Conservation (phyloP, 75 land plant genomes). For the Cupressus sempervirens region DNA sequence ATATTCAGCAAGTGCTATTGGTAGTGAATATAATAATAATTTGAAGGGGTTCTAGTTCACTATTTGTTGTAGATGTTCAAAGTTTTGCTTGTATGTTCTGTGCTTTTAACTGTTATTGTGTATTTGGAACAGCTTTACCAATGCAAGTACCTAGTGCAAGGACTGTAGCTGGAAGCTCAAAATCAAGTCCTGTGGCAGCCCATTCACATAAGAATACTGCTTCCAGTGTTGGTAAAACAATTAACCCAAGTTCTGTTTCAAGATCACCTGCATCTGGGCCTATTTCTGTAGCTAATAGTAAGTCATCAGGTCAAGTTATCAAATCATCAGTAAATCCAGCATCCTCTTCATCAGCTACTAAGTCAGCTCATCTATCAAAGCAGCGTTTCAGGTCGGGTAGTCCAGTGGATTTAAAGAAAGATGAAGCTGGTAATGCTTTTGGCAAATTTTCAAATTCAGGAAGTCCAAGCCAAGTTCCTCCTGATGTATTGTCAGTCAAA, state of each 20-base stretch:
- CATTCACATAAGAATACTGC: constrained; percentile 19
- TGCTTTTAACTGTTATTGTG: constrained; percentile 6
- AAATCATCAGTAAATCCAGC: constrained; percentile 2
- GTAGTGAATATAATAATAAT: background rate
- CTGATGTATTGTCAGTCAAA: constrained; percentile 4
- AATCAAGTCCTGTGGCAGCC: constrained; percentile 6
- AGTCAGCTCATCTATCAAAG: constrained; percentile 14
- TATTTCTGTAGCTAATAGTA: constrained; percentile 7
- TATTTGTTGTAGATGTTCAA: background rate
- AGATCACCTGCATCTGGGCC: constrained; percentile 8
- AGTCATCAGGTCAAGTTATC: background rate
- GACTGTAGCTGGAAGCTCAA: constrained; percentile 16
- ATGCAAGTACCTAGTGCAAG: constrained; percentile 7
- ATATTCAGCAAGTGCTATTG: constrained; percentile 8
- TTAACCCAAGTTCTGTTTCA: constrained; percentile 3
- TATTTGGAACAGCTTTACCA: constrained; percentile 10
- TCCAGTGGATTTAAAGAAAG: constrained; percentile 13
- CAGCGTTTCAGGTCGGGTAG: constrained; percentile 11
- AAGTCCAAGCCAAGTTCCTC: constrained; percentile 1
- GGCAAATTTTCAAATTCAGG: constrained; percentile 18
- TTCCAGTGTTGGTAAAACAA: constrained; percentile 27
- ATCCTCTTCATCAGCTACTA: constrained; percentile 11
- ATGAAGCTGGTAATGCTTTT: constrained; percentile 11
- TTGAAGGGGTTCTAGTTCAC: background rate
- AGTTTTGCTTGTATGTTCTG: background rate